Conservation (phyloP, 345 rosid species). For the Aurinia saxatilis region DNA sequence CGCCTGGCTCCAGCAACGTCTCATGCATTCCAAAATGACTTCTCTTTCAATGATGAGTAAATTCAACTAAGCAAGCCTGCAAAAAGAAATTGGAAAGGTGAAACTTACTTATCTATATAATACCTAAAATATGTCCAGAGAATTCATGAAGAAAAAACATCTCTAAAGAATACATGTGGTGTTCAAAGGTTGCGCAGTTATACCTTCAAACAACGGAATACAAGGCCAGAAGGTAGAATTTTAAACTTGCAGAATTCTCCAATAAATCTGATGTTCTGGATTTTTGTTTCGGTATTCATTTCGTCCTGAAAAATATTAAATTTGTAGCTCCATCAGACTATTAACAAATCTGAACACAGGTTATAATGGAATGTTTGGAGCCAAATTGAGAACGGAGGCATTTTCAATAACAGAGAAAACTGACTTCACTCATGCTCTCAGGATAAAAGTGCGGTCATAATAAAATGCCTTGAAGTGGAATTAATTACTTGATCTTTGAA, state of each 20-base stretch:
- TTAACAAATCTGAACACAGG: neutral
- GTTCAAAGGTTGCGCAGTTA: neutral
- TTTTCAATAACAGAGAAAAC: neutral
- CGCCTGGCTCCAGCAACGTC: no score
- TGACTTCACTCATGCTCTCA: neutral
- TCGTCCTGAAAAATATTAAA: constrained; percentile 68
- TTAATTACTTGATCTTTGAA: neutral
- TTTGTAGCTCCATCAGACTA: constrained; percentile 10
- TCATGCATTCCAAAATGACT: no score
- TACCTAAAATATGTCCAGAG: neutral
- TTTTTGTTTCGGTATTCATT: constrained; percentile 97
- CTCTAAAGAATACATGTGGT: constrained; percentile 9
- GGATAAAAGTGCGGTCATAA: constrained; percentile 10
- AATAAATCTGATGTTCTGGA: constrained; percentile 92
- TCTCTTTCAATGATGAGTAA: constrained; percentile 97
- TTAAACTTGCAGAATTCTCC: constrained; percentile 98
- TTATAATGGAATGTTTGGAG: neutral
- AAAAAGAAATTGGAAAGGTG: constrained; percentile 3
- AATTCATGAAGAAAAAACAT: constrained; percentile 5
- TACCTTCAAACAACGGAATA: constrained; percentile 97
- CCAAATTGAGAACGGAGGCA: neutral
- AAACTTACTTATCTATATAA: neutral
- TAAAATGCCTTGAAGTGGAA: neutral
- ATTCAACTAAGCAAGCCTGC: constrained; percentile 98
- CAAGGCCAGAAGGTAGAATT: constrained; percentile 73